phyloP scores from a whole-genome alignment of 1,284 basidiomycete genomes.

The Marasmius oreades region DNA sequence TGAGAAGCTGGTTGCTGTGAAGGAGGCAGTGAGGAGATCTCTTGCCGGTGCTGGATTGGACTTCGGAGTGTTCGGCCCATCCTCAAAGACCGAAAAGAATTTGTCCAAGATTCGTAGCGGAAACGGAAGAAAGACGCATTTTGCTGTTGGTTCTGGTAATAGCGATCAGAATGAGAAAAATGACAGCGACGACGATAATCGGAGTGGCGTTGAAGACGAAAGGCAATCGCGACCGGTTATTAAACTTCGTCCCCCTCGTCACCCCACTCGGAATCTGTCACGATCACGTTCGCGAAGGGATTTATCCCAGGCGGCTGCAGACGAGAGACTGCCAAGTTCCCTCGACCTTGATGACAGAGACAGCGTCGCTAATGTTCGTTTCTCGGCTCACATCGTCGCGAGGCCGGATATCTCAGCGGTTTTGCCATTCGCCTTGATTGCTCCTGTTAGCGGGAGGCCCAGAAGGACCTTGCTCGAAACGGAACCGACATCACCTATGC shows the following conservation, averaged over 20 bases:
- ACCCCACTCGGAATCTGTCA: constrained; percentile 42
- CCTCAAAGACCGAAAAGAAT: constrained; percentile 20
- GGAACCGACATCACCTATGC: constrained; percentile 26
- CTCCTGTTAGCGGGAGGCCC: constrained; percentile 53
- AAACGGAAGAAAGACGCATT: constrained; percentile 26
- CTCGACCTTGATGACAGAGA: constrained; percentile 59
- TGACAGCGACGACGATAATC: constrained; percentile 26
- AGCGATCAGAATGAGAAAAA: too few species aligned
- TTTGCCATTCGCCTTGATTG: constrained; percentile 75
- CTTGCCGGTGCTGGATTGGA: constrained; percentile 60
- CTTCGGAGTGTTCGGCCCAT: constrained; percentile 69
- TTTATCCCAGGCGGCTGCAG: constrained; percentile 49
- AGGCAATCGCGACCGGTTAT: constrained; percentile 66
- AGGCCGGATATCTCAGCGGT: constrained; percentile 50
- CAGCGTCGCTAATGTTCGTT: constrained; percentile 69
- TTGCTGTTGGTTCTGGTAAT: constrained; percentile 22
- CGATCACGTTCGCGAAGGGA: constrained; percentile 70
- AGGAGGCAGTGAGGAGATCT: constrained; percentile 62
- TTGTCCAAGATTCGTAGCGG: constrained; percentile 16
- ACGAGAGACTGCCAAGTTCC: constrained; percentile 46
- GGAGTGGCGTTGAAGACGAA: constrained; percentile 43
- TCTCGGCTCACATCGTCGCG: constrained; percentile 63
- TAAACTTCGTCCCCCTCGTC: constrained; percentile 57
- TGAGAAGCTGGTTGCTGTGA: constrained; percentile 60
- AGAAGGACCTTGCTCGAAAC: constrained; percentile 30